Evolutionary conservation across 1,139 yeast species (phyloP).

Genomic region (Yarrowia galli): DNA sequence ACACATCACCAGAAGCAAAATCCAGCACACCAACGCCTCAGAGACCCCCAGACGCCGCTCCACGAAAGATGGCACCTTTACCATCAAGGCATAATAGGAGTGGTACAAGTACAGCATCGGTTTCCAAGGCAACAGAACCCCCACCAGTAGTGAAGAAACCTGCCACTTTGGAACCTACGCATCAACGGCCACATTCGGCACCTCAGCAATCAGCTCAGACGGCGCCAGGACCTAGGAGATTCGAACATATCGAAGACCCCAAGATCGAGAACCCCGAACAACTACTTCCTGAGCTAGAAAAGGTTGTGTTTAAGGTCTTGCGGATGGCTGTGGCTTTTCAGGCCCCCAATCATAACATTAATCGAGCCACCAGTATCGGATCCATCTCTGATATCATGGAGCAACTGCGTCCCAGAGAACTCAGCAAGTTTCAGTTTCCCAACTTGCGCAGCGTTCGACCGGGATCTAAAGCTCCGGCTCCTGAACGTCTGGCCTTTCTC

Average conservation of each 20-base stretch:
- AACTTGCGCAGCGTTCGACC: slow-evolving; percentile 4
- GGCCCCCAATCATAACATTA: neutral
- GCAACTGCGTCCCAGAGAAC: neutral
- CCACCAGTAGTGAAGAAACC: neutral
- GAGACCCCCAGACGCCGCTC: slow-evolving; percentile 1
- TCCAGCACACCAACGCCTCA: slow-evolving; percentile 22
- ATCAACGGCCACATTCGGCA: neutral
- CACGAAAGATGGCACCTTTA: neutral
- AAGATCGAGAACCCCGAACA: neutral
- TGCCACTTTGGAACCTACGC: neutral
- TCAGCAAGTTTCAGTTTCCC: slow-evolving; percentile 10
- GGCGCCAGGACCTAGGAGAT: neutral
- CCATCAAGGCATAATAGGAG: neutral
- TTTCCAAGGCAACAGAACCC: no score
- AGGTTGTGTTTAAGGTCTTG: slow-evolving; percentile 28
- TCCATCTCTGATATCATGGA: slow-evolving; percentile 18
- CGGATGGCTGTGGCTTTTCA: slow-evolving; percentile 29
- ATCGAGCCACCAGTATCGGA: slow-evolving; percentile 13
- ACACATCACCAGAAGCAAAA: neutral
- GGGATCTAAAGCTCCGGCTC: neutral
- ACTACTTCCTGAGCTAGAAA: slow-evolving; percentile 8
- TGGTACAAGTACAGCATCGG: neutral
- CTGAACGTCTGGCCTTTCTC: slow-evolving; percentile 23
- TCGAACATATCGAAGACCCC: slow-evolving; percentile 14
- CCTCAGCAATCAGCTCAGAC: neutral